A percentile compares a stretch with the other conserved stretches of the same genome.
phyloP scores from a whole-genome alignment of 1,139 yeast species.

The Hansenula sp. region DNA sequence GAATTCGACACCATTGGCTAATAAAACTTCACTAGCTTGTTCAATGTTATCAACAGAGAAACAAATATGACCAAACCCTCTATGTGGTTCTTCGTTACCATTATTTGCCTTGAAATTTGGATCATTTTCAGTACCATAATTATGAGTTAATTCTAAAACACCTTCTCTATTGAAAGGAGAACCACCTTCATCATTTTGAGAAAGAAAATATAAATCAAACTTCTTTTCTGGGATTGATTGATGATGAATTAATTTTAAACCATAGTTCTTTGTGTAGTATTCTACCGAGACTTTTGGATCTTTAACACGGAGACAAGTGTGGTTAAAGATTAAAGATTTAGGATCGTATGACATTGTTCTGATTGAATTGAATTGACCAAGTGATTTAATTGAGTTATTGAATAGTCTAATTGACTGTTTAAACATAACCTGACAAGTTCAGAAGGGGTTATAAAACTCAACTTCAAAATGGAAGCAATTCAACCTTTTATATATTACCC shows the following conservation, averaged over 20 bases:
- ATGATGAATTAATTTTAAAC: conserved; percentile 57
- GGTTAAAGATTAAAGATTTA: conserved; percentile 41
- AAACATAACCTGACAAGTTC: neutral
- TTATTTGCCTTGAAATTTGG: conserved; percentile 56
- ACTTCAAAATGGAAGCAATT: too few relatives aligned
- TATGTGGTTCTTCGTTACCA: conserved; percentile 78
- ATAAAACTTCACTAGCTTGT: conserved; percentile 52
- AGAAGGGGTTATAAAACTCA: too few relatives aligned
- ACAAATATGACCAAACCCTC: conserved; percentile 95
- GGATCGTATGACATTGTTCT: conserved; percentile 13
- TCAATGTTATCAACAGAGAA: conserved; percentile 78
- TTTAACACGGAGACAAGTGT: conserved; percentile 75
- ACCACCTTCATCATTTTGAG: conserved; percentile 40
- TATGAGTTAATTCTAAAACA: conserved; percentile 78
- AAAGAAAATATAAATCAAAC: conserved; percentile 67
- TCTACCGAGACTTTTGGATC: conserved; percentile 71
- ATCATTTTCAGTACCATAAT: conserved; percentile 69
- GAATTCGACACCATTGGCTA: conserved; percentile 62
- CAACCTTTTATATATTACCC: too few relatives aligned
- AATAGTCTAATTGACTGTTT: neutral
- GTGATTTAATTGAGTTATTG: neutral
- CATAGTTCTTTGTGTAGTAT: conserved; percentile 74
- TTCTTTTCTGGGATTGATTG: conserved; percentile 50
- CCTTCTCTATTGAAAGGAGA: conserved; percentile 66
- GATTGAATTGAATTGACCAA: neutral